Evolutionary conservation across 2,329 filamentous ascomycete genomes (phyloP), one percentile per base, ranked within the genome.

Genomic region (Aspergillus alliaceus): DNA sequence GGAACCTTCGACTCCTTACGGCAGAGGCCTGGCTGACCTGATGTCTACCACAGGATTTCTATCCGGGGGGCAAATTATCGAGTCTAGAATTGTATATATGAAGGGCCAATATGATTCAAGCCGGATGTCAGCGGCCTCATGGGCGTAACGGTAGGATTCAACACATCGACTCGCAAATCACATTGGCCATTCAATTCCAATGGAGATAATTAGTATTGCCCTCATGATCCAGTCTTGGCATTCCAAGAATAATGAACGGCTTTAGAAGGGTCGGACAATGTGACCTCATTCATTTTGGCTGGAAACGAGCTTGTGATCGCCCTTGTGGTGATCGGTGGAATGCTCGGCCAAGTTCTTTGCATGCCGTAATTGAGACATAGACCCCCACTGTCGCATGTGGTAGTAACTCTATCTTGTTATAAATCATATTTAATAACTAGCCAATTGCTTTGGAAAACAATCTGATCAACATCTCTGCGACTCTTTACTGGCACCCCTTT

Each of bases 141-240:
- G 14, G 29, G 39, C 18, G 56, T 44, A 39, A 56, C 37, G 34
- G 57, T 59, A 37, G 57, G 40, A 56, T 59, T 46, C 9, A 31
- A 14, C n/a, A 48, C 1, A 48, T 24, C 7, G 44, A 22, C 11
- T 32, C 27, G 12, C 44, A 32, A 6, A 48, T 14, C n/a, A 32
- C 18, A 34, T 32, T 48, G 27, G 27, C n/a, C 6, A 32, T 31
- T 24, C 20, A 29, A 2, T 12, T 27, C 14, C 40, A 29, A 44
- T 44, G 40, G 40, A 25, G 40, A 44, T 11, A n/a, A 11, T 3
- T 15, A 18, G 29, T 20, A 48, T 32, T 27, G 18, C 25, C 6
- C 5, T 2, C 2, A 22, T 14, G 29, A 32, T 22, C 32, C 14
- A 20, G 25, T 31, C 44, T 48, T 48, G 44, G 44, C 44, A 22